Evolutionary conservation across 352 stramenopile species (phyloP).

Genomic region (Albugo candida): DNA sequence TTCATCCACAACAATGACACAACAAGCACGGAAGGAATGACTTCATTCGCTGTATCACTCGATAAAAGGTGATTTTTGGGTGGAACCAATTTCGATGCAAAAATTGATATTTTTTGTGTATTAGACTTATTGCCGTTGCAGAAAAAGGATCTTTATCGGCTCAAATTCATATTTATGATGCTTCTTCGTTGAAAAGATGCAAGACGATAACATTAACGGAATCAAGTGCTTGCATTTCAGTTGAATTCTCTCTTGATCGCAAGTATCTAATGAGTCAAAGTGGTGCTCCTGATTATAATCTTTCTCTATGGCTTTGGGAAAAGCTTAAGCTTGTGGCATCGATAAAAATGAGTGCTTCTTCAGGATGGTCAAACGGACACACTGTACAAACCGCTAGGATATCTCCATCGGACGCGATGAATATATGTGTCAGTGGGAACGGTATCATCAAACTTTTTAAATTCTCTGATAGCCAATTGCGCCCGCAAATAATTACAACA

Average conservation of each 20-base stretch:
- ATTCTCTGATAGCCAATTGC: constrained; percentile 65
- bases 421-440: constrained; percentile 77
- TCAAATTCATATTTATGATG: constrained; percentile 83
- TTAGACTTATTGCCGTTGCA: constrained; percentile 68
- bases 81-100: background rate
- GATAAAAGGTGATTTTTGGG: constrained; percentile 30
- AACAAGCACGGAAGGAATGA: constrained; percentile 53
- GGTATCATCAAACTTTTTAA: constrained; percentile 81
- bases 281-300: constrained; percentile 74
- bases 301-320: constrained; percentile 85
- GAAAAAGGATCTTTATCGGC: constrained; percentile 55
- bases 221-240: constrained; percentile 46
- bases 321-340: constrained; percentile 78
- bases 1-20: constrained; percentile 77
- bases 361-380: constrained; percentile 23
- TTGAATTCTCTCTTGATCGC: constrained; percentile 81
- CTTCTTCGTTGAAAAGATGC: constrained; percentile 57
- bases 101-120: background rate
- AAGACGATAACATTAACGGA: constrained; percentile 75
- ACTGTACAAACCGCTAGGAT: constrained; percentile 79
- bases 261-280: constrained; percentile 83
- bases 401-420: constrained; percentile 63
- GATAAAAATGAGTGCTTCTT: constrained; percentile 20
- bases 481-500: constrained; percentile 37
- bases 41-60: constrained; percentile 54